Conservation (phyloP, 305 asterid genomes). For the Fraxinus dipetala region DNA sequence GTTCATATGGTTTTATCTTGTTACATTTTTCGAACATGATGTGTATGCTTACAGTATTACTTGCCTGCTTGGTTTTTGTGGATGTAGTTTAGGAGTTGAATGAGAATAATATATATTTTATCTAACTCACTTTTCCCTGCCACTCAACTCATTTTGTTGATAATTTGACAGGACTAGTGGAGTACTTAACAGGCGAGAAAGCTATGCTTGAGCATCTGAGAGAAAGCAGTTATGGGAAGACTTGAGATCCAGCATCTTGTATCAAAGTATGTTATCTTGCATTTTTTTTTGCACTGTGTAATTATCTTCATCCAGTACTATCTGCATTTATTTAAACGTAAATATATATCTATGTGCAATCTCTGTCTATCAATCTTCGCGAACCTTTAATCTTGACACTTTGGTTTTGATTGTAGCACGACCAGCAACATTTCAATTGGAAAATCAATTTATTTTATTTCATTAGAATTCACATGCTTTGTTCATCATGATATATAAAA, state of each 20-base stretch:
- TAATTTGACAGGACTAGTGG: not conserved
- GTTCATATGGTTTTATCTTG: not conserved
- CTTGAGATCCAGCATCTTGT: not conserved
- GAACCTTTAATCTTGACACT: not conserved
- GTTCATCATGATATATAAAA: not conserved
- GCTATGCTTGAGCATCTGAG: slow-evolving; percentile 36
- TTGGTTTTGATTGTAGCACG: not conserved
- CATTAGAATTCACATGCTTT: not conserved
- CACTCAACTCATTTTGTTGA: not conserved
- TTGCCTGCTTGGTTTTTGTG: not conserved
- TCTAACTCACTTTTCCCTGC: not conserved
- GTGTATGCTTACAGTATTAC: not conserved
- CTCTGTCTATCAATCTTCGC: not conserved
- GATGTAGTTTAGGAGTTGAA: not conserved
- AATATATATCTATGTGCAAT: not conserved
- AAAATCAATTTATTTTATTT: not conserved
- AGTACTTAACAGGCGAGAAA: slow-evolving; percentile 47
- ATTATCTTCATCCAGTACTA: not conserved
- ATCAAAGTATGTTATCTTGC: not conserved
- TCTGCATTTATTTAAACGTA: not conserved
- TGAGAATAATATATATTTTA: not conserved
- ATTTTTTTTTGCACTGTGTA: not conserved
- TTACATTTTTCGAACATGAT: not conserved
- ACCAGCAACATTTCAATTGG: not conserved
- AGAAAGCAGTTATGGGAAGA: slow-evolving; percentile 12